phyloP scores from a whole-genome alignment of 768 basidiomycete species.

The Mycena alexandri region DNA sequence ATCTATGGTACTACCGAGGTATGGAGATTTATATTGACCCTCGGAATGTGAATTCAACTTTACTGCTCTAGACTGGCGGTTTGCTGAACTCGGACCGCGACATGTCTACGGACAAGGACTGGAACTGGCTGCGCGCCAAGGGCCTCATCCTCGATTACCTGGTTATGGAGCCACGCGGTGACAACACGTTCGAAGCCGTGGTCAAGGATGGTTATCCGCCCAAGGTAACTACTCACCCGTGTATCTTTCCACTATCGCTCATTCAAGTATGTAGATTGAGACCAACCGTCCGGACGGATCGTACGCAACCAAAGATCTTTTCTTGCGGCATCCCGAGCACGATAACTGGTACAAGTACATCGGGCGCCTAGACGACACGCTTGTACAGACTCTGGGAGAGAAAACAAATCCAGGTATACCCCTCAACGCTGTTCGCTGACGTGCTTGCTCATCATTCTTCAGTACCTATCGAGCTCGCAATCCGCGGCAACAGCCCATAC shows the following conservation, averaged over 20 bases:
- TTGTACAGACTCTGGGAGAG: conserved; percentile 61
- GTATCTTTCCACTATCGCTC: background rate
- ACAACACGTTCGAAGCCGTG: conserved; percentile 60
- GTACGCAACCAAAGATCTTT: conserved; percentile 69
- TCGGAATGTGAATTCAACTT: background rate
- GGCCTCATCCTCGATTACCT: conserved; percentile 51
- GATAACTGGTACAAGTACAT: conserved; percentile 57
- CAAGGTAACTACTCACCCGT: conserved; percentile 46
- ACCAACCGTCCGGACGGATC: conserved; percentile 64
- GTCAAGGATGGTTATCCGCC: conserved; percentile 65
- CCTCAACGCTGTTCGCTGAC: background rate
- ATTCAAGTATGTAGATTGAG: conserved; percentile 40
- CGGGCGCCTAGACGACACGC: conserved; percentile 69
- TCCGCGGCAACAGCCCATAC: conserved; percentile 61
- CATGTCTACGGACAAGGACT: conserved; percentile 63
- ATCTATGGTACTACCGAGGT: conserved; percentile 63
- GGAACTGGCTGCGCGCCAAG: conserved; percentile 63
- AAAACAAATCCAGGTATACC: conserved; percentile 63
- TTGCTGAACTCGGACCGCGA: conserved; percentile 63
- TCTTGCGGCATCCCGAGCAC: conserved; percentile 59
- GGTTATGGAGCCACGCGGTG: conserved; percentile 57
- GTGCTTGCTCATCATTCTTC: background rate
- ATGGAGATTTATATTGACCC: background rate
- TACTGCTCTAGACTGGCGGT: conserved; percentile 47
- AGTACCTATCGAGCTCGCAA: conserved; percentile 64